These are phyloP conservation scores for Tuber magnatum DNA, from an alignment of 495 filamentous ascomycete species.

Conservation along the genomic window DNA sequence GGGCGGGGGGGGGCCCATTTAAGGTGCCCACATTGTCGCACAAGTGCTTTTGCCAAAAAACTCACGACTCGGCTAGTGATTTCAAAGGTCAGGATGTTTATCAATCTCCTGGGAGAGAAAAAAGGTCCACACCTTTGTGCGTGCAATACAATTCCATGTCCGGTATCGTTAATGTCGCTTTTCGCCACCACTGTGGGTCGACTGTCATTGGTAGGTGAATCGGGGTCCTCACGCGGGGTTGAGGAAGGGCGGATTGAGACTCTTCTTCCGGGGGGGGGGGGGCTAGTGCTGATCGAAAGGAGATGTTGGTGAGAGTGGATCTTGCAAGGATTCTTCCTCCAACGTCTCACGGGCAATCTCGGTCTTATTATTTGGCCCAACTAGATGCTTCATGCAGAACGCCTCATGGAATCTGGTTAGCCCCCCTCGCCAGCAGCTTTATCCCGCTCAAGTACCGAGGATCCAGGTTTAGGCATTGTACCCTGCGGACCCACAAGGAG, in stretches of 20 bases:
- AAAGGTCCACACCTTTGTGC: not conserved
- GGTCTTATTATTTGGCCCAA: not conserved
- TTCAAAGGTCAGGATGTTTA: not conserved
- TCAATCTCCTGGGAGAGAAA: not conserved
- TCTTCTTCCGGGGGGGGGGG: not conserved
- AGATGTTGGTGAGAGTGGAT: not conserved
- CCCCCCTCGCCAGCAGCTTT: not conserved
- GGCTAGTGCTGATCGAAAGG: not conserved
- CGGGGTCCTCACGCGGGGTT: not conserved
- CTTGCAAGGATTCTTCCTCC: not conserved
- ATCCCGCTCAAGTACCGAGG: not conserved
- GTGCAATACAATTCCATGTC: not conserved
- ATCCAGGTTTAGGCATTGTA: not conserved
- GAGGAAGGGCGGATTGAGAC: not conserved
- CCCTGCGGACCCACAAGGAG: not conserved
- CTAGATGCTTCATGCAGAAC: not conserved
- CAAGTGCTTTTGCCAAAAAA: not conserved
- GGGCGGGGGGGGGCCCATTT: constrained; percentile 9
- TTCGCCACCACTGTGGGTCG: not conserved
- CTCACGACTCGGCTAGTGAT: not conserved
- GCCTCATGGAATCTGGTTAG: not conserved
- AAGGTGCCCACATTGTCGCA: constrained; percentile 5
- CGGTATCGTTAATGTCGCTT: not conserved
- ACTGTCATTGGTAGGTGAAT: not conserved
- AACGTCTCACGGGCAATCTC: not conserved